A percentile compares a stretch with the other conserved stretches of the same genome.
Evolutionary conservation across 2,329 filamentous ascomycete genomes (phyloP).

Genomic region (Cadophora sp.): DNA sequence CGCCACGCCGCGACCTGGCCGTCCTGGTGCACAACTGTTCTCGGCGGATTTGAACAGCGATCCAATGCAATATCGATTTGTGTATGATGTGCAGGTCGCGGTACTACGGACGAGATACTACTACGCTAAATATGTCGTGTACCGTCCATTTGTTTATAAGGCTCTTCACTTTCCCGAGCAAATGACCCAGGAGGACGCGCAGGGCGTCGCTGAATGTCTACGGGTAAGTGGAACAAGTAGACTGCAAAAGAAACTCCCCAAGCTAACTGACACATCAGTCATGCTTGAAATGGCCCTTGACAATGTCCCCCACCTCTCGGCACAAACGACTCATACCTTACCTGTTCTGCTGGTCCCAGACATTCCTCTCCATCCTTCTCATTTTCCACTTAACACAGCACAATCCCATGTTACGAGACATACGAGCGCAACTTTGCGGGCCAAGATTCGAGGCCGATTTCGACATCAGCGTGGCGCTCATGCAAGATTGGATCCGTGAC

Average conservation of each 20-base stretch:
- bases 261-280: constrained; percentile 44
- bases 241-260: not conserved
- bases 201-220: constrained; percentile 63
- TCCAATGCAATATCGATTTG: constrained; percentile 56
- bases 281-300: constrained; percentile 65
- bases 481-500: constrained; percentile 65
- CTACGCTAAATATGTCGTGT: constrained; percentile 63
- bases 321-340: constrained; percentile 65
- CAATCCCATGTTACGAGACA: constrained; percentile 56
- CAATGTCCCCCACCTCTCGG: constrained; percentile 61
- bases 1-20: constrained; percentile 34
- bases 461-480: constrained; percentile 56
- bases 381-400: constrained; percentile 61
- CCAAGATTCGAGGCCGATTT: constrained; percentile 58
- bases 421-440: constrained; percentile 57
- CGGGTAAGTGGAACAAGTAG: constrained; percentile 37
- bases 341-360: constrained; percentile 68
- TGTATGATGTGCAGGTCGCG: constrained; percentile 62
- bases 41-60: constrained; percentile 53
- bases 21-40: constrained; percentile 50
- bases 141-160: constrained; percentile 66
- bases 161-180: constrained; percentile 62
- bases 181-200: constrained; percentile 59
- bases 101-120: constrained; percentile 64
- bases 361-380: constrained; percentile 63